Base-by-base conservation (phyloP, 2,329 filamentous ascomycete species). In the Fusarium nelsonii region DNA sequence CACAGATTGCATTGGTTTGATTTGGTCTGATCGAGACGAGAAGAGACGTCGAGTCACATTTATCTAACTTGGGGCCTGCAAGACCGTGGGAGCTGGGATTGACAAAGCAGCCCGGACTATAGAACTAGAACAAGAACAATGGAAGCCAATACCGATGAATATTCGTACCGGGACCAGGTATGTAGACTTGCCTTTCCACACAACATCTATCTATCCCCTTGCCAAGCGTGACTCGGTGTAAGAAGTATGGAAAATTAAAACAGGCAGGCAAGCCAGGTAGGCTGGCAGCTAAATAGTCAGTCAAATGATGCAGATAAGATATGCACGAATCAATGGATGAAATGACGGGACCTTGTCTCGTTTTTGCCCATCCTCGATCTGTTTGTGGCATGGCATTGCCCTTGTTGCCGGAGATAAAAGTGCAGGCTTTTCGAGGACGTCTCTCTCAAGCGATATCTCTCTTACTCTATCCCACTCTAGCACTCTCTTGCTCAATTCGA, bases 361-460 rank as follows among this genome's bases (percentile, higher is more conserved):
- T 48, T 62, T 50, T 65, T 57, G 34, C 49, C 56, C 49, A 11
- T 51, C 46, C 41, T 49, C 43, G 43, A 32, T 45, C 43, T 34
- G 45, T 23, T 48, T 51, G 61, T 46, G 45, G 48, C 54, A 68
- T 65, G 37, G 30, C 36, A 5, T 65, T 52, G 37, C 46, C 57
- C 26, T 43, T 44, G 23, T 50, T 41, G 44, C 48, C 52, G 18
- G 37, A 62, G 32, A 58, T 28, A 49, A 66, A 66, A 30, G 40
- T 50, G 15, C 50, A 58, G 34, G 16, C 30, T 62, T 54, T 57
- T 45, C 32, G 46, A 41, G 63, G 51, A 52, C 33, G 20, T 55
- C 26, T 37, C 60, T 62, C 26, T 23, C 46, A 61, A 41, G 61
- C 48, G 36, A 57, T 62, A 63, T 61, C 49, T 54, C 54, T 56